Base-by-base conservation (phyloP, 805 yeast genomes). In the Brettanomyces sp. region DNA sequence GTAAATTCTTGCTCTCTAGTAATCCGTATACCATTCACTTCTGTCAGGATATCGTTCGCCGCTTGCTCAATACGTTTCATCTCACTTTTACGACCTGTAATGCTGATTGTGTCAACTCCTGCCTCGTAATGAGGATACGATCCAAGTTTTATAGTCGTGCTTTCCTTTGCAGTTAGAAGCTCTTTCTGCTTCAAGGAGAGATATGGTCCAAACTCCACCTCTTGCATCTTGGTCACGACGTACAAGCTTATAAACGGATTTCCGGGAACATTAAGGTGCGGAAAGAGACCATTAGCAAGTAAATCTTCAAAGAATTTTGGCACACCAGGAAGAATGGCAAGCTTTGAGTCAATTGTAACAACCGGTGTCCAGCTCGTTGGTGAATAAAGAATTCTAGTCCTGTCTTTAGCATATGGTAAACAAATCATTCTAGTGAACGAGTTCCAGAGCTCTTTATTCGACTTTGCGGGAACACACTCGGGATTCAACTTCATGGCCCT, bases 341-440 rank as follows among this genome's bases (percentile, higher is more conserved):
- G 79, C 52, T 79, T 77, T 34, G 74, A 56, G 42, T 80, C 69
- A n/a, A 88, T 66, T 0, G 78, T 77, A 2, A 86, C 89, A 4
- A 87, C 72, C 0, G 96, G 96, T 3, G 88, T 95, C 96, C 96
- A 88, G 12, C 83, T 69, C 4, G 76, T 79, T 7, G 65, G 52
- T 1, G 76, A 67, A 52, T 69, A 80, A 41, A 70, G 63, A 40
- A 69, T 74, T 43, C 68, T 69, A 4, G 79, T 80, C 2, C 52
- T 37, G 1, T 54, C 54, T 1, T 41, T 36, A 34, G 34, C 42
- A 36, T 39, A 30, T 0, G 96, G 96, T 43, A 88, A 67, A 0
- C 82, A 75, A 0, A 95, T 95, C 96, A 88, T 88, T 42, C 86
- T 68, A 53, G 78, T 70, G 54, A 80, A 85, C 1, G 93, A 89